phyloP scores from a whole-genome alignment of 352 stramenopile species.

The Phytopythium cucurbitacearum region DNA sequence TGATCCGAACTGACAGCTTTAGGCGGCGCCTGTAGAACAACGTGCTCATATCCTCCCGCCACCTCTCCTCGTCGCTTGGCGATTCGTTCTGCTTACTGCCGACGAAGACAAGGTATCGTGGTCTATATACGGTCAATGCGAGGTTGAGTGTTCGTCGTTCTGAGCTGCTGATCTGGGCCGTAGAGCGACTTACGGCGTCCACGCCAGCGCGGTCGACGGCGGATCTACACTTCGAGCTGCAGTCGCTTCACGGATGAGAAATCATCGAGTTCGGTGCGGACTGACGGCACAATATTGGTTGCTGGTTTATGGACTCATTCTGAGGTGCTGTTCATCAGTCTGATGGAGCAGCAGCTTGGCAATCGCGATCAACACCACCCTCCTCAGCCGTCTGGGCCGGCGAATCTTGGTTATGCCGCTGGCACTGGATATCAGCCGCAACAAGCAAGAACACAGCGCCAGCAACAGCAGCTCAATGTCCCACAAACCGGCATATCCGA shows the following conservation, averaged over 20 bases:
- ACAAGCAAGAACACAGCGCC: conserved; percentile 8
- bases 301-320: background rate
- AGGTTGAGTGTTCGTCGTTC: background rate
- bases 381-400: conserved; percentile 7
- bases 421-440: conserved; percentile 12
- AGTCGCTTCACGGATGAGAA: conserved; percentile 78
- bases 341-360: conserved; percentile 82
- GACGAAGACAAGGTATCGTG: conserved; percentile 46
- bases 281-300: background rate
- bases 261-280: conserved; percentile 60
- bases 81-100: conserved; percentile 84
- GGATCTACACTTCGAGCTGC: conserved; percentile 70
- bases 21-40: conserved; percentile 22
- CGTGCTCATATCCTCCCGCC: conserved; percentile 68
- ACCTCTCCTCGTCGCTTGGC: conserved; percentile 76
- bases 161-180: no score
- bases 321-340: conserved; percentile 15
- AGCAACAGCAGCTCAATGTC: background rate
- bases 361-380: conserved; percentile 28
- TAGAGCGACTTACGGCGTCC: conserved; percentile 24
- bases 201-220: conserved; percentile 68
- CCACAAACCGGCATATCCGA: conserved; percentile 6
- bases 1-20: background rate
- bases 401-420: background rate
- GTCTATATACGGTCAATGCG: background rate